Percentiles rank a stretch among this genome's conserved stretches.
Conservation (phyloP, 2,329 filamentous ascomycete genomes). For the Hirsutella thompsonii region DNA sequence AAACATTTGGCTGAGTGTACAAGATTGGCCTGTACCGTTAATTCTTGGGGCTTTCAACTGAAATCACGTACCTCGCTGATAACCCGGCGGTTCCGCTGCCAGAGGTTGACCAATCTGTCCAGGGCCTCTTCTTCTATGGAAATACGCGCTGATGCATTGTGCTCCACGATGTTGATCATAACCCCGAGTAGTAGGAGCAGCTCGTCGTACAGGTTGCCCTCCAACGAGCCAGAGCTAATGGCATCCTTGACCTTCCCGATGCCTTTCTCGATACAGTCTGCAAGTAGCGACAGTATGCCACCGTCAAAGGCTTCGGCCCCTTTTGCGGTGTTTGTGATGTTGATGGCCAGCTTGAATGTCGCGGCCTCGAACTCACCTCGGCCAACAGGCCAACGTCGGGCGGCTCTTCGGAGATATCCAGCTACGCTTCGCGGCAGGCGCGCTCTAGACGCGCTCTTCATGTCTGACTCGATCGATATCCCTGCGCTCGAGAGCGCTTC, state of each 20-base stretch:
- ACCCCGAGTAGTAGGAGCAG: constrained; percentile 69
- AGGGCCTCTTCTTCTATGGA: constrained; percentile 28
- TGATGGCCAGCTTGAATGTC: constrained; percentile 53
- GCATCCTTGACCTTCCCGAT: constrained; percentile 35
- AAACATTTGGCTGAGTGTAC: background rate
- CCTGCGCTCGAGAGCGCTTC: constrained; percentile 19
- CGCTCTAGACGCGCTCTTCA: constrained; percentile 10
- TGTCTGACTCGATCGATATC: constrained; percentile 9
- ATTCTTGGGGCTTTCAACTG: background rate
- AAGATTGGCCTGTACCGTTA: background rate
- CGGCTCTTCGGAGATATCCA: constrained; percentile 15
- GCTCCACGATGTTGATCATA: constrained; percentile 79
- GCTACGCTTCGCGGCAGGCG: constrained; percentile 16
- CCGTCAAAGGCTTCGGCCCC: constrained; percentile 58
- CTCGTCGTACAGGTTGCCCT: constrained; percentile 46
- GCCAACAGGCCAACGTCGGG: constrained; percentile 17
- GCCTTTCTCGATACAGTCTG: constrained; percentile 35
- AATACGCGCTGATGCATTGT: constrained; percentile 49
- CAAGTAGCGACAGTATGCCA: constrained; percentile 36
- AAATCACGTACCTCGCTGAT: constrained; percentile 50
- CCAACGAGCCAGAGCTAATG: constrained; percentile 34
- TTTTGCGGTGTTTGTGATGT: constrained; percentile 71
- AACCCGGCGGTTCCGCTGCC: constrained; percentile 52
- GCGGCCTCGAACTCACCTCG: constrained; percentile 14
- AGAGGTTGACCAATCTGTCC: constrained; percentile 48